Conservation (phyloP, 495 filamentous ascomycete species). For the Venustampulla echinocandica region DNA sequence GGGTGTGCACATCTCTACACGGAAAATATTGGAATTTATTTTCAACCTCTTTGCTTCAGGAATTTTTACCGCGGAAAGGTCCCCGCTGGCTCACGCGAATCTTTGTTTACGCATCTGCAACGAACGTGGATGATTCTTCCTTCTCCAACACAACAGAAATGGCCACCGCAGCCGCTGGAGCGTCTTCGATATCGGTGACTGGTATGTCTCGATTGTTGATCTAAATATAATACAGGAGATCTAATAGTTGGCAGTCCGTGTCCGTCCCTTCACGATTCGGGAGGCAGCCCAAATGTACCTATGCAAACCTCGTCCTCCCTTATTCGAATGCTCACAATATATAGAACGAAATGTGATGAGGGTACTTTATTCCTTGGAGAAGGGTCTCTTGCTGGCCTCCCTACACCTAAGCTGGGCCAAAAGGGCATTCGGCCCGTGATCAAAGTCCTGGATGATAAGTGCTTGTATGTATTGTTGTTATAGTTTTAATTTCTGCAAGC, state of each 20-base stretch:
- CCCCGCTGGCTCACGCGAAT: too few relatives aligned
- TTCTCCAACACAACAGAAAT: slow-evolving; percentile 30
- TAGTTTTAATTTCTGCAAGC: background rate
- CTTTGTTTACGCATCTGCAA: background rate
- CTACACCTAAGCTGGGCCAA: slow-evolving; percentile 72
- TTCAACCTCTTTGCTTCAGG: background rate
- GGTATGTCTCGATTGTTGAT: slow-evolving; percentile 27
- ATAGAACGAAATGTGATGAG: slow-evolving; percentile 71
- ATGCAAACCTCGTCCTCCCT: background rate
- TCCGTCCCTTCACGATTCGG: slow-evolving; percentile 85
- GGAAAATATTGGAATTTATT: too few relatives aligned
- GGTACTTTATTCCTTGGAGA: slow-evolving; percentile 88
- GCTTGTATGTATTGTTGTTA: slow-evolving; percentile 57
- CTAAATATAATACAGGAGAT: background rate
- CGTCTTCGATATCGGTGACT: slow-evolving; percentile 65
- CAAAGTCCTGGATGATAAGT: slow-evolving; percentile 93
- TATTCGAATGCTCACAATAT: background rate
- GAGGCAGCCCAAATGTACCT: slow-evolving; percentile 57
- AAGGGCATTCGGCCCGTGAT: slow-evolving; percentile 87
- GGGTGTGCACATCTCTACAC: too few relatives aligned
- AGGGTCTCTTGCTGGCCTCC: slow-evolving; percentile 78
- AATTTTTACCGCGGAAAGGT: background rate
- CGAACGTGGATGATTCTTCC: background rate
- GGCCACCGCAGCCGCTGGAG: slow-evolving; percentile 44
- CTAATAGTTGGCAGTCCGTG: slow-evolving; percentile 55